Conservation (phyloP, 2,329 filamentous ascomycete species). For the Orbilia quercus region DNA sequence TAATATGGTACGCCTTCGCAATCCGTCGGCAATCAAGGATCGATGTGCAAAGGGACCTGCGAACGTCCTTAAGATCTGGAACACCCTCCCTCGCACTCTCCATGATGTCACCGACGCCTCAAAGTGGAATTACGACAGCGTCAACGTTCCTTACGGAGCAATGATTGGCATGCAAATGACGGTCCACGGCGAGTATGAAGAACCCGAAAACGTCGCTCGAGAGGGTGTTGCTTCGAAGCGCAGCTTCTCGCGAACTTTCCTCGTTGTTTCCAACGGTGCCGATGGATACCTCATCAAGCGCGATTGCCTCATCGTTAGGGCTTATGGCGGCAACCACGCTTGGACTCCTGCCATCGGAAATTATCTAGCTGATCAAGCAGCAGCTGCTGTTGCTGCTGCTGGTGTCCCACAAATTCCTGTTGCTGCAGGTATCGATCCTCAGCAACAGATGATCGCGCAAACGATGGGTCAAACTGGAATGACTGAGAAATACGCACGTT, state of each 20-base stretch:
- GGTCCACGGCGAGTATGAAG: conserved; percentile 86
- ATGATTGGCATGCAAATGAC: conserved; percentile 82
- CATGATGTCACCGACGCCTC: conserved; percentile 77
- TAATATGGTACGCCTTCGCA: conserved; percentile 70
- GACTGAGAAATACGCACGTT: conserved; percentile 79
- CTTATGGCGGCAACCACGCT: conserved; percentile 71
- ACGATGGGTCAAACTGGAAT: conserved; percentile 82
- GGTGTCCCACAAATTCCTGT: conserved; percentile 57
- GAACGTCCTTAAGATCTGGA: conserved; percentile 76
- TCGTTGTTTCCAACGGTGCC: conserved; percentile 78
- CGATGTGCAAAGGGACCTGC: conserved; percentile 74
- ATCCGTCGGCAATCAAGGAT: conserved; percentile 69
- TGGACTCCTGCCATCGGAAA: conserved; percentile 65
- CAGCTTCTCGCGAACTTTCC: conserved; percentile 83
- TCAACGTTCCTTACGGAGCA: conserved; percentile 77
- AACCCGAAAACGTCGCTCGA: conserved; percentile 71
- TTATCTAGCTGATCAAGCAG: too few species aligned
- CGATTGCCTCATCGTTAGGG: conserved; percentile 79
- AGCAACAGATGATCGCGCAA: conserved; percentile 78
- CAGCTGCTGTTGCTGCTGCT: conserved; percentile 22
- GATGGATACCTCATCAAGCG: conserved; percentile 79
- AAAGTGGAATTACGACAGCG: conserved; percentile 86
- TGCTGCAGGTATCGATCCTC: conserved; percentile 67
- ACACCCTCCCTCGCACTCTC: conserved; percentile 75
- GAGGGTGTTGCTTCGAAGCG: conserved; percentile 70